Evolutionary conservation across 1,284 basidiomycete species (phyloP), one percentile per base, ranked within the genome.

Genomic region (Trichosporon asahii): DNA sequence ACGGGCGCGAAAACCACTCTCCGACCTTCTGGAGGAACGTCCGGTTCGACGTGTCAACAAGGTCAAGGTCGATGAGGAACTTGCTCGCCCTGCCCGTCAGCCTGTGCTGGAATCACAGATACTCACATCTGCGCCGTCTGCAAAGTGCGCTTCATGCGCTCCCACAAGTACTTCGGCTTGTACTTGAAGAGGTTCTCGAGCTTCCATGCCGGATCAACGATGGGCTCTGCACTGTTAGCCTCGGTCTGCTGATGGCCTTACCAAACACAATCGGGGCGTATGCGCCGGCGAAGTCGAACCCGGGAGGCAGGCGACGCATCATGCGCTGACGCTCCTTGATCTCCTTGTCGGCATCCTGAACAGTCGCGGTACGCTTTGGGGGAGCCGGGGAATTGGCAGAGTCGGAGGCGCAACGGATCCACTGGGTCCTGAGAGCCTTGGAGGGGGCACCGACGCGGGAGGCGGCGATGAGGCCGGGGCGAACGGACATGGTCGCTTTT

Each of bases 381-480:
- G 49, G 21, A 2, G 21, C 8, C 21, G 25, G 2, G n/a, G 15
- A 14, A 33, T 6, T 11, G 6, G 61, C 29, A 25, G 18, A 27
- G n/a, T 29, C n/a, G 23, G 67, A 57, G 12, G 65, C n/a, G 65
- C 65, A 25, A 29, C 35, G 40, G 61, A 25, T 25, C 31, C 40
- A 31, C 35, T 68, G 63, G 12, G 63, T n/a, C n/a, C 31, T 37
- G 27, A 8, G 31, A 14, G 18, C 23, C n/a, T 27, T 15, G 12
- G 53, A 18, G 18, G 35, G 37, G 4, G 31, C 27, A 53, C 65
- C 64, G 15, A 29, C 63, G 37, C 68, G 71, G 29, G 71, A 68
- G 14, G 67, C 66, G 29, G 71, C 71, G 23, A 69, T 66, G 44
- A 72, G 68, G 29, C 71, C 71, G 40, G 71, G 68, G 29, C 68